These are phyloP conservation scores for Thelonectria olida DNA, from an alignment of 2,329 filamentous ascomycete genomes.

Conservation along the genomic window DNA sequence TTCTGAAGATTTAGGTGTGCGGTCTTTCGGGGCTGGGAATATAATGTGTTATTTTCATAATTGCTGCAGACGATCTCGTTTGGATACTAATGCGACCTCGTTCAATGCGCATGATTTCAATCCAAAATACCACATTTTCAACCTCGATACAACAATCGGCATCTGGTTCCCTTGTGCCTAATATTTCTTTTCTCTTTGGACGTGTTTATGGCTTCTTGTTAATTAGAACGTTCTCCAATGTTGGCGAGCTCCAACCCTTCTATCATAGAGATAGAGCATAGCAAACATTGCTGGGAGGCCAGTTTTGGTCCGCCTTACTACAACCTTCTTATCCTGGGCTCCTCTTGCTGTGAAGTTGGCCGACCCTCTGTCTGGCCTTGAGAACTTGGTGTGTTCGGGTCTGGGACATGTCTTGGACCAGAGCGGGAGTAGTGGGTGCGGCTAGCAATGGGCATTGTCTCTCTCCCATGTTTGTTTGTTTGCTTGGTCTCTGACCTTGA, in stretches of 20 bases:
- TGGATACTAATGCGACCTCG: constrained; percentile 33
- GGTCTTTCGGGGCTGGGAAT: constrained; percentile 43
- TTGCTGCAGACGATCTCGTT: constrained; percentile 39
- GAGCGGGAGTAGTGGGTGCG: neutral
- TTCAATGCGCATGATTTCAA: constrained; percentile 25
- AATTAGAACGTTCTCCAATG: constrained; percentile 39
- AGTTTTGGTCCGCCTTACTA: constrained; percentile 49
- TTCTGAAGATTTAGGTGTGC: constrained; percentile 32
- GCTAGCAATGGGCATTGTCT: neutral
- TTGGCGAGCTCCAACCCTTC: constrained; percentile 39
- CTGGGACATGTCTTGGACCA: neutral
- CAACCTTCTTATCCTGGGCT: neutral
- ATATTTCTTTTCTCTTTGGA: constrained; percentile 34
- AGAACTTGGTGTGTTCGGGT: neutral
- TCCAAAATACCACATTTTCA: constrained; percentile 31
- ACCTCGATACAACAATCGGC: constrained; percentile 27
- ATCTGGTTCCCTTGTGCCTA: constrained; percentile 20
- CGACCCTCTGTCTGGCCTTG: neutral
- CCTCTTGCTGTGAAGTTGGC: neutral
- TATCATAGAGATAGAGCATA: constrained; percentile 39
- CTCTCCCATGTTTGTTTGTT: constrained; percentile 3
- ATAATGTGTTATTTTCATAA: constrained; percentile 43
- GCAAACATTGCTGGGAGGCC: constrained; percentile 47
- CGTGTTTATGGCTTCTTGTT: constrained; percentile 51
- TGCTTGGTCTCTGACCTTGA: neutral